Conservation (phyloP, 2,329 filamentous ascomycete species). For the Aurifilum marmelostoma region DNA sequence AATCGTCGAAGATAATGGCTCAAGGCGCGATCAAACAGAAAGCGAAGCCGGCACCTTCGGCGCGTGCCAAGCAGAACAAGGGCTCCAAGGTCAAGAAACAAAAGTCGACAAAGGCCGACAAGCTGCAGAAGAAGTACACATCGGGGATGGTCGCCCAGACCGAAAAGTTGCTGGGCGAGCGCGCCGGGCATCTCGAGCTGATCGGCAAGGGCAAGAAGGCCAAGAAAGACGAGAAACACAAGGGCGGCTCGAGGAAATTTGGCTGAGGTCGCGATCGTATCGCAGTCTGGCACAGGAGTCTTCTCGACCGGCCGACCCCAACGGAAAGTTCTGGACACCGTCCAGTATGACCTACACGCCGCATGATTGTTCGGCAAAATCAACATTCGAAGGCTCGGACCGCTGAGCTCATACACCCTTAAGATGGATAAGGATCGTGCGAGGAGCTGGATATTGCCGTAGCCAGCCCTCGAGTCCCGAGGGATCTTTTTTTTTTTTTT, state of each 20-base stretch:
- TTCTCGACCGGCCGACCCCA: not conserved
- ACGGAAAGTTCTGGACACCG: not conserved
- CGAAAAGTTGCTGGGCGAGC: constrained; percentile 61
- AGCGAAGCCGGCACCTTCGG: constrained; percentile 45
- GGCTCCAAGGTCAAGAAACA: constrained; percentile 42
- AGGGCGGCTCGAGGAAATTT: constrained; percentile 59
- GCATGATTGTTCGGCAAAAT: not conserved
- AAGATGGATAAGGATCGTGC: not conserved
- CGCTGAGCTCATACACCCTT: not conserved
- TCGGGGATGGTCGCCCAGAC: constrained; percentile 58
- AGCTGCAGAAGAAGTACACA: constrained; percentile 58
- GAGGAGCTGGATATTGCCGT: not conserved
- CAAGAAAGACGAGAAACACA: constrained; percentile 39
- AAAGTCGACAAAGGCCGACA: constrained; percentile 49
- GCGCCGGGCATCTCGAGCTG: constrained; percentile 62
- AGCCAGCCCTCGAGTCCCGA: not conserved
- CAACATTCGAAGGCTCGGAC: not conserved
- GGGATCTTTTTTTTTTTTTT: not conserved
- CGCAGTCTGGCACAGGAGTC: not conserved
- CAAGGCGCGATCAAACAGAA: constrained; percentile 58
- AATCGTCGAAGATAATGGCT: constrained; percentile 45
- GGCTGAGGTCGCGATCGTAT: constrained; percentile 44
- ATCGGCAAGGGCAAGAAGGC: constrained; percentile 60
- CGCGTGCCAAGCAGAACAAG: constrained; percentile 52
- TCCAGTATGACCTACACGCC: not conserved